These are phyloP conservation scores for Stenocarpella maydis DNA, from an alignment of 2,329 filamentous ascomycete genomes.

Conservation along the genomic window DNA sequence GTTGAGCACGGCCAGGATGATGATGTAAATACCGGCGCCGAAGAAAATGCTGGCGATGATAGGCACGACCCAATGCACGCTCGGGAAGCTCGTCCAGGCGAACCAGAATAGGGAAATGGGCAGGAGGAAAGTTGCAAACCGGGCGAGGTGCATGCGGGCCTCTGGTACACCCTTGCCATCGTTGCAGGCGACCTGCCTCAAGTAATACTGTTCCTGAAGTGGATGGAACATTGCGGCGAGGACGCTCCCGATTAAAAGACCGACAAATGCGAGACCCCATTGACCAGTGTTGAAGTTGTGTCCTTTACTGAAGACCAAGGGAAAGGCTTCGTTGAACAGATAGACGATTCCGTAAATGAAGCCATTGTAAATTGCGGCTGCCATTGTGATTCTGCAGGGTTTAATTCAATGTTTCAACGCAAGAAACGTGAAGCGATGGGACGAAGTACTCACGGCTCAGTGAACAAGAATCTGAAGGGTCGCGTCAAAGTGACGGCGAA, in stretches of 20 bases:
- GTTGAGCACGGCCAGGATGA: conserved; percentile 29
- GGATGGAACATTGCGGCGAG: conserved; percentile 18
- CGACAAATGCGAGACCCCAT: conserved; percentile 23
- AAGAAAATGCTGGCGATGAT: conserved; percentile 64
- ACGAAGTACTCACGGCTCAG: conserved; percentile 8
- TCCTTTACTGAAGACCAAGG: conserved; percentile 18
- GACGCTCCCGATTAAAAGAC: conserved; percentile 18
- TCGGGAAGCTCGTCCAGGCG: conserved; percentile 71
- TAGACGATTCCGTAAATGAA: conserved; percentile 32
- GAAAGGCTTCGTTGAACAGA: conserved; percentile 30
- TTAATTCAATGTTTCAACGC: neutral
- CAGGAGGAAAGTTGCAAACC: conserved; percentile 56
- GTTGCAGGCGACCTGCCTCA: conserved; percentile 21
- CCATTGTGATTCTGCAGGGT: conserved; percentile 9
- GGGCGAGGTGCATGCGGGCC: conserved; percentile 25
- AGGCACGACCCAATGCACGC: conserved; percentile 66
- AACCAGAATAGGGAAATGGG: conserved; percentile 75
- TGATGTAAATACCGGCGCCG: conserved; percentile 40
- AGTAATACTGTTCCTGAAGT: conserved; percentile 24
- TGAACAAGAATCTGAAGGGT: conserved; percentile 25
- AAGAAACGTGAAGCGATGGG: neutral
- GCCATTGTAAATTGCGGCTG: conserved; percentile 24
- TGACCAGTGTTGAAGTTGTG: conserved; percentile 27
- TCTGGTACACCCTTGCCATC: conserved; percentile 31
- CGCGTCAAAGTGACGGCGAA: conserved; percentile 15